A percentile compares a stretch with the other conserved stretches of the same genome.
These are phyloP conservation scores for Boletus patriciae DNA, from an alignment of 768 basidiomycete species.

Conservation along the genomic window DNA sequence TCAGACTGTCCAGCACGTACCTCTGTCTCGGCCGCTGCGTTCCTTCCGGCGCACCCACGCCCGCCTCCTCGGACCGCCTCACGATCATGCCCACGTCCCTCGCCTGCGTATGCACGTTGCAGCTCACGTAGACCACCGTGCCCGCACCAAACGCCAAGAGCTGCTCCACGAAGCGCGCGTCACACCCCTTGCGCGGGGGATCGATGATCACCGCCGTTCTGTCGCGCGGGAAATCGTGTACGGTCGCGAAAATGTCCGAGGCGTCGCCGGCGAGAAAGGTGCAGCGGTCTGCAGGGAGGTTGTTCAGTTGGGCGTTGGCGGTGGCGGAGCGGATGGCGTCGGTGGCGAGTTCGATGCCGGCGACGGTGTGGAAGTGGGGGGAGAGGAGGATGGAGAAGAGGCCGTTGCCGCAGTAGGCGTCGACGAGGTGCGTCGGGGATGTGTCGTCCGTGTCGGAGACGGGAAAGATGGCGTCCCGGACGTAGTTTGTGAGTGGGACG, in stretches of 20 bases:
- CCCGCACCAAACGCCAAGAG: conserved; percentile 64
- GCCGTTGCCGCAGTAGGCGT: conserved; percentile 91
- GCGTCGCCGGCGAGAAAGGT: conserved; percentile 81
- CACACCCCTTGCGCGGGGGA: conserved; percentile 95
- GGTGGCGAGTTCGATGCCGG: conserved; percentile 83
- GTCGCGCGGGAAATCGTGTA: conserved; percentile 55
- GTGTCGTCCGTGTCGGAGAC: neutral
- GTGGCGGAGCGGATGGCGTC: conserved; percentile 70
- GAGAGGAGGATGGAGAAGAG: conserved; percentile 86
- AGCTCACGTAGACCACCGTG: conserved; percentile 87
- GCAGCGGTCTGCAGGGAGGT: conserved; percentile 54
- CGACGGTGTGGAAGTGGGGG: conserved; percentile 67
- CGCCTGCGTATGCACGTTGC: conserved; percentile 93
- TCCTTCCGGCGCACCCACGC: conserved; percentile 36
- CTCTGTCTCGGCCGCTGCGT: conserved; percentile 32
- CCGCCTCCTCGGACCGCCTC: conserved; percentile 40
- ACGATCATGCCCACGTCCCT: conserved; percentile 80
- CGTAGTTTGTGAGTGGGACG: conserved; percentile 79
- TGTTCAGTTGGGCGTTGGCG: conserved; percentile 65
- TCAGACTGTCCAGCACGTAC: conserved; percentile 79
- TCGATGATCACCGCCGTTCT: conserved; percentile 77
- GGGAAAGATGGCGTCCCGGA: conserved; percentile 68
- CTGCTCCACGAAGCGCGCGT: conserved; percentile 75
- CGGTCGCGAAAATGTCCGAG: conserved; percentile 75
- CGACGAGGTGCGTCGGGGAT: conserved; percentile 81